Evolutionary conservation across 306 rosid genomes (phyloP).

Genomic region (Cyamopsis tetragonoloba): DNA sequence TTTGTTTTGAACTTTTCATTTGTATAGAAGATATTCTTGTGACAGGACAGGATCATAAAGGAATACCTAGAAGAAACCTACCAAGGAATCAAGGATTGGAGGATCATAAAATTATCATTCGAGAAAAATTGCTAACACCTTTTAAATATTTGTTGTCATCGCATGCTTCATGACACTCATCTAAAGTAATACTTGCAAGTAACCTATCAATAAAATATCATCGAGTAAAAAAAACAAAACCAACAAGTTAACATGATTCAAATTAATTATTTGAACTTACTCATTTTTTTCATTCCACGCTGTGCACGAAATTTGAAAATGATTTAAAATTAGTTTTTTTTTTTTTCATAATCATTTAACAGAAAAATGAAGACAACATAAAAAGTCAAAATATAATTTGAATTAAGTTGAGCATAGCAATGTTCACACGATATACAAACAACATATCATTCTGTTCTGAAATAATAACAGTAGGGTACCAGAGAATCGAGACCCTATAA

Average conservation of each 20-base stretch:
- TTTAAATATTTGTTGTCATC: no score
- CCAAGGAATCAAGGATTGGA: no score
- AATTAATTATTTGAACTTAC: neutral
- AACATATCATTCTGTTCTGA: neutral
- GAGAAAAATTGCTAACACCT: no score
- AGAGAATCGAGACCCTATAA: neutral
- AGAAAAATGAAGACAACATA: neutral
- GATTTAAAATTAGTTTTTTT: neutral
- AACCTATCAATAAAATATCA: neutral
- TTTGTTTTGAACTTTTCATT: no score
- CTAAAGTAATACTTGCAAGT: neutral
- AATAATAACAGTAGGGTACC: neutral
- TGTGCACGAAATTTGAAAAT: neutral
- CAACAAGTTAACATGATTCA: neutral
- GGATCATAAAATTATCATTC: no score
- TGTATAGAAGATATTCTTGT: no score
- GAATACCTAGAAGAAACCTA: no score
- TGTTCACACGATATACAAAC: neutral
- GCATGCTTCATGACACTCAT: no score
- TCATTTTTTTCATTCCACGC: neutral
- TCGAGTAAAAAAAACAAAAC: neutral
- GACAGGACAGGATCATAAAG: no score
- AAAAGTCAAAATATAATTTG: neutral
- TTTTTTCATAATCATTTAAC: neutral
- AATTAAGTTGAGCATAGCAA: neutral